Evolutionary conservation across 306 rosid genomes (phyloP).

Genomic region (Lotus japonicus): DNA sequence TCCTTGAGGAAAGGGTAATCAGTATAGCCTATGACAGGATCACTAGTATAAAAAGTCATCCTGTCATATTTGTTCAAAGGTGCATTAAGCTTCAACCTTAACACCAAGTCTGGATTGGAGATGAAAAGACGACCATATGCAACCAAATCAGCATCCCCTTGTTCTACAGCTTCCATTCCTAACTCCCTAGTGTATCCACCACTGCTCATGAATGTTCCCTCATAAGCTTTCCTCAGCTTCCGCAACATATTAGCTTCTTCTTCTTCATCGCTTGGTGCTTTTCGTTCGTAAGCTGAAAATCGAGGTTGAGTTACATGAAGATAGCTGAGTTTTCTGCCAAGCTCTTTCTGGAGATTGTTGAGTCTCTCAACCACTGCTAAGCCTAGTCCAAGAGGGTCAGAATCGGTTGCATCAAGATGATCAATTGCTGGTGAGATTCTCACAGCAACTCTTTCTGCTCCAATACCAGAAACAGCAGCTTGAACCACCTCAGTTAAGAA

Average conservation of each 20-base stretch:
- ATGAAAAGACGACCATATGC: conserved; percentile 68
- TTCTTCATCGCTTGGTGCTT: conserved; percentile 58
- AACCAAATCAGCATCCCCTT: conserved; percentile 58
- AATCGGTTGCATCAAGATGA: conserved; percentile 73
- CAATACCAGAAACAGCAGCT: conserved; percentile 46
- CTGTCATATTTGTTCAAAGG: conserved; percentile 54
- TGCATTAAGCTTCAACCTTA: conserved; percentile 53
- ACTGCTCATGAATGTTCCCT: conserved; percentile 61
- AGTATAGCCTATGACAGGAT: conserved; percentile 74
- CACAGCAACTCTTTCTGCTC: conserved; percentile 47
- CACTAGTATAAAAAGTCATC: conserved; percentile 61
- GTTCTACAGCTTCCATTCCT: conserved; percentile 58
- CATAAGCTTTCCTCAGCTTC: conserved; percentile 47
- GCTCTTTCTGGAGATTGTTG: conserved; percentile 47
- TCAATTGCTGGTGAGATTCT: conserved; percentile 84
- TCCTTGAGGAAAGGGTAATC: conserved; percentile 56
- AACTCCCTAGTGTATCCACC: conserved; percentile 73
- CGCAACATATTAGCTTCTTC: conserved; percentile 49
- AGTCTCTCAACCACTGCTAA: conserved; percentile 62
- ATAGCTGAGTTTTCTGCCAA: conserved; percentile 50
- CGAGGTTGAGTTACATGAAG: conserved; percentile 82
- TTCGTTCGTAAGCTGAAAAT: conserved; percentile 43
- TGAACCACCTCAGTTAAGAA: conserved; percentile 45
- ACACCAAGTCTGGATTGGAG: conserved; percentile 65
- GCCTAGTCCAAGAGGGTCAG: conserved; percentile 64